A percentile compares a stretch with the other conserved stretches of the same genome.
Conservation (phyloP, 2,329 filamentous ascomycete genomes). For the Pseudocercospora macadamiae region DNA sequence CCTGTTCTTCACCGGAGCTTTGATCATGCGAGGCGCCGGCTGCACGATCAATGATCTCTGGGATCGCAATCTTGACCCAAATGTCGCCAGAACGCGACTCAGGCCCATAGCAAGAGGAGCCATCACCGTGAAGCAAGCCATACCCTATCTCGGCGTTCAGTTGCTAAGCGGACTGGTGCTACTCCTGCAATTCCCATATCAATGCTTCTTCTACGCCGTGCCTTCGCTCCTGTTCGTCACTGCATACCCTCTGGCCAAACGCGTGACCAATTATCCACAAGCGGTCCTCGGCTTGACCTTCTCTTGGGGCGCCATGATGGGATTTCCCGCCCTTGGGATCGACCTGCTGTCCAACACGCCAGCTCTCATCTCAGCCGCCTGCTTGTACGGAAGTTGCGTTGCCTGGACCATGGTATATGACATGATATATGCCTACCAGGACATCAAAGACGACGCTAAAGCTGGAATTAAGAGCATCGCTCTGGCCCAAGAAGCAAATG, state of each 20-base stretch:
- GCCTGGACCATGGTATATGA: slow-evolving; percentile 89
- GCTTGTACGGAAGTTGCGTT: slow-evolving; percentile 76
- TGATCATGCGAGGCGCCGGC: slow-evolving; percentile 85
- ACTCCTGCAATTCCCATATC: slow-evolving; percentile 72
- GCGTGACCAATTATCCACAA: slow-evolving; percentile 86
- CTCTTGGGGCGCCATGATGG: slow-evolving; percentile 87
- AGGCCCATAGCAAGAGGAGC: slow-evolving; percentile 81
- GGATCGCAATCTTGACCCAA: slow-evolving; percentile 83
- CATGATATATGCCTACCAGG: slow-evolving; percentile 93
- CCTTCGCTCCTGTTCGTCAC: slow-evolving; percentile 75
- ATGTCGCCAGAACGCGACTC: slow-evolving; percentile 74
- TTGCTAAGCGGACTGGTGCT: slow-evolving; percentile 73
- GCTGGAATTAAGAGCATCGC: slow-evolving; percentile 89
- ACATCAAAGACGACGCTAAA: slow-evolving; percentile 81
- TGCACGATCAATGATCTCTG: slow-evolving; percentile 91
- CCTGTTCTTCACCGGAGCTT: slow-evolving; percentile 74
- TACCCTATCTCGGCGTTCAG: slow-evolving; percentile 75
- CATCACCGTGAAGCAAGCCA: slow-evolving; percentile 69
- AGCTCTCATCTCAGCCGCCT: slow-evolving; percentile 67
- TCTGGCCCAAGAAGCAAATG: slow-evolving; percentile 74
- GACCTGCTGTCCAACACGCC: slow-evolving; percentile 68
- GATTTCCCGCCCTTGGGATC: slow-evolving; percentile 79
- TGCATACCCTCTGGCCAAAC: slow-evolving; percentile 79
- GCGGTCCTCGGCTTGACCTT: slow-evolving; percentile 81
- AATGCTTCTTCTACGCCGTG: slow-evolving; percentile 76